Evolutionary conservation across 108 stramenopile genomes (phyloP).

Genomic region (Pseudonitzschia delicatissima): DNA sequence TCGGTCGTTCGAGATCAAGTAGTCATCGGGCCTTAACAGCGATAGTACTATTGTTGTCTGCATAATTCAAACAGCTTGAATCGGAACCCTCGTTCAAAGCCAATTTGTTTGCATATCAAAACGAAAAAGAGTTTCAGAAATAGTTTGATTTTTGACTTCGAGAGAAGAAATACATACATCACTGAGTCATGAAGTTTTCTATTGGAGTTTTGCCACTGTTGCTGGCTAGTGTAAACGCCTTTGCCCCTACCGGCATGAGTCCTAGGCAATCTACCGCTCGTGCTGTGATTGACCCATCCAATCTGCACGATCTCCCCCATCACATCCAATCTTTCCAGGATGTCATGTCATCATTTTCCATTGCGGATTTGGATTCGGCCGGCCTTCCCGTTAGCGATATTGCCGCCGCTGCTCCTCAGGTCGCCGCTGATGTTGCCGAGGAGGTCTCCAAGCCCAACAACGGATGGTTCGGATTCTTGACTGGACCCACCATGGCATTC

Average conservation of each 20-base stretch:
- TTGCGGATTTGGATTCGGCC: conserved; percentile 51
- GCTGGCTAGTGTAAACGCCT: conserved; percentile 30
- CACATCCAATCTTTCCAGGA: conserved; percentile 49
- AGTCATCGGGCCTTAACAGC: too few species aligned
- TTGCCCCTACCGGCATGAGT: conserved; percentile 41
- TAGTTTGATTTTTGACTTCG: background rate
- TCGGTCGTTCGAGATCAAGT: too few species aligned
- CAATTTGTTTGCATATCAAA: too few species aligned
- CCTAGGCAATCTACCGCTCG: conserved; percentile 20
- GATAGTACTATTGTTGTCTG: too few species aligned
- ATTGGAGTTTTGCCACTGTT: background rate
- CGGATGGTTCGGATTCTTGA: conserved; percentile 91
- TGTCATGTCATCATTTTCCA: conserved; percentile 52
- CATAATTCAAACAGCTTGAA: too few species aligned
- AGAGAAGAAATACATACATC: background rate
- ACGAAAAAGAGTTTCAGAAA: background rate
- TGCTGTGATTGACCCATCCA: conserved; percentile 48
- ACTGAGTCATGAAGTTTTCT: conserved; percentile 35
- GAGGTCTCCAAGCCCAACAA: conserved; percentile 49
- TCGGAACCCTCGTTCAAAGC: too few species aligned
- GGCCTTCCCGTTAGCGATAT: conserved; percentile 26
- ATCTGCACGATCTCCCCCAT: conserved; percentile 45
- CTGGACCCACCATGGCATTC: conserved; percentile 61
- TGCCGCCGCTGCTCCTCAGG: conserved; percentile 34
- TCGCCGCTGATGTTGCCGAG: conserved; percentile 19